Conservation (phyloP, 2,329 filamentous ascomycete genomes). For the Fusarium sambucinum region DNA sequence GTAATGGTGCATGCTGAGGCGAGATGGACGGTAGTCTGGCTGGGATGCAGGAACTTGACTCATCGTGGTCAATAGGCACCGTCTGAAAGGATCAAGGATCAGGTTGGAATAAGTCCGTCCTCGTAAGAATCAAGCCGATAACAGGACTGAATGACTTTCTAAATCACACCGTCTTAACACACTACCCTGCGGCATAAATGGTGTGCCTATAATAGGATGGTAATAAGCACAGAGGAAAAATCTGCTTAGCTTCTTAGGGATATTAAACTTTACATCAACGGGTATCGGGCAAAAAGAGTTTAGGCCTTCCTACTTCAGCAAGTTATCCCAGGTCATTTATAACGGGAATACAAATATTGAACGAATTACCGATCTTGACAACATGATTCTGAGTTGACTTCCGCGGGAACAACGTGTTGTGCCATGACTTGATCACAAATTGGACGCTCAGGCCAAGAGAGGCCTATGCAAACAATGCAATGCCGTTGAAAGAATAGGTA, state of each 20-base stretch:
- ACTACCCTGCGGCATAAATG: neutral
- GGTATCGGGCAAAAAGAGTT: neutral
- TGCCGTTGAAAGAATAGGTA: neutral
- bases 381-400: no score
- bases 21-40: neutral
- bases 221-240: neutral
- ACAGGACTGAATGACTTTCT: neutral
- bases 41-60: neutral
- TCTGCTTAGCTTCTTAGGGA: neutral
- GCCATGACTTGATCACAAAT: neutral
- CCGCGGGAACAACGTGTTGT: neutral
- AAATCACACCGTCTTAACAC: neutral
- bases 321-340: neutral
- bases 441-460: neutral
- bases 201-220: neutral
- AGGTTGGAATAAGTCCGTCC: neutral
- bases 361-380: neutral
- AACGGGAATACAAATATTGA: neutral
- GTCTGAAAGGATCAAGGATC: neutral
- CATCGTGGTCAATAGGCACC: slow-evolving; percentile 6
- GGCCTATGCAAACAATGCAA: neutral
- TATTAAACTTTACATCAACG: neutral
- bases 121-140: neutral
- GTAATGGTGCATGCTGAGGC: slow-evolving; percentile 14
- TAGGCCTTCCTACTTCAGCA: neutral